phyloP scores from a whole-genome alignment of 192 early-diverging fungal genomes.

The Diversispora eburnea region DNA sequence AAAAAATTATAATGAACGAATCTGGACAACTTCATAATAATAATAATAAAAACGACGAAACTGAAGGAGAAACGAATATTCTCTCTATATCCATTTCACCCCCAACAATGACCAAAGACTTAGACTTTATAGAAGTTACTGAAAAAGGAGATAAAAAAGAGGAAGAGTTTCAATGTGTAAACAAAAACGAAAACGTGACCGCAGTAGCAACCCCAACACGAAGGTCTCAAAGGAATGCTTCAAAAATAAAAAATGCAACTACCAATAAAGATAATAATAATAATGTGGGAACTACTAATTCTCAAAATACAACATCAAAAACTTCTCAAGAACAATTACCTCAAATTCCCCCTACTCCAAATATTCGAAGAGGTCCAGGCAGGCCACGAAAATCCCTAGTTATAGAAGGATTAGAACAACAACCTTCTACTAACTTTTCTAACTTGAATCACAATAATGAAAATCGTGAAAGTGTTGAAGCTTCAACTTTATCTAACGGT shows the following conservation, averaged over 20 bases:
- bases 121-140: background rate
- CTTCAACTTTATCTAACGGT: too few species aligned
- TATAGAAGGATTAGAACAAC: background rate
- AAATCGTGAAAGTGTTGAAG: too few species aligned
- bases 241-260: background rate
- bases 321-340: too few species aligned
- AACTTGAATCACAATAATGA: too few species aligned
- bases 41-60: background rate
- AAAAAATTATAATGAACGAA: background rate
- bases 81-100: background rate
- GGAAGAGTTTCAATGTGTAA: background rate
- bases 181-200: background rate
- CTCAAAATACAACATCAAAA: background rate
- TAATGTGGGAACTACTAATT: background rate
- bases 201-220: constrained; percentile 1
- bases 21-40: background rate
- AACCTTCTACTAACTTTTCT: too few species aligned
- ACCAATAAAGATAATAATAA: background rate
- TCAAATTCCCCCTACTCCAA: too few species aligned
- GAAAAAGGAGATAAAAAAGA: background rate
- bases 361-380: constrained; percentile 29
- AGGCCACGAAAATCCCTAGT: constrained; percentile 31
- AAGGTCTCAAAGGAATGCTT: background rate
- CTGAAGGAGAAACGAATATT: background rate
- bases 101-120: background rate